phyloP scores from a whole-genome alignment of 768 basidiomycete species.

The Boletus eberwhitei region DNA sequence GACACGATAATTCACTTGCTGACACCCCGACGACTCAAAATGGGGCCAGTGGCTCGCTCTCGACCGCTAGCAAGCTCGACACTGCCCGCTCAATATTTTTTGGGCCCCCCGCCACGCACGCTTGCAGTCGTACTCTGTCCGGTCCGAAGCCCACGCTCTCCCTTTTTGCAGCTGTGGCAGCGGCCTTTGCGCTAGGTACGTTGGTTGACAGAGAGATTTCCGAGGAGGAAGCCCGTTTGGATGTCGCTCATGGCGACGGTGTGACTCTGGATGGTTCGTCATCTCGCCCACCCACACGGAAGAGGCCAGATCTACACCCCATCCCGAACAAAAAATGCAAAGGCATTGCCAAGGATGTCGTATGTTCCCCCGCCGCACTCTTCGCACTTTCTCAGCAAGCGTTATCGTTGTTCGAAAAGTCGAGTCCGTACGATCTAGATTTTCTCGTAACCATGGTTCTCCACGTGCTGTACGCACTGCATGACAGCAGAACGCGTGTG shows the following conservation, averaged over 20 bases:
- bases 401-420: conserved; percentile 41
- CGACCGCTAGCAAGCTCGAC: conserved; percentile 21
- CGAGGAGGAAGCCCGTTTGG: conserved; percentile 28
- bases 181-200: conserved; percentile 59
- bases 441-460: conserved; percentile 57
- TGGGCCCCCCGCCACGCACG: conserved; percentile 13
- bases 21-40: conserved; percentile 29
- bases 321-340: conserved; percentile 25
- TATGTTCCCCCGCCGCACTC: conserved; percentile 37
- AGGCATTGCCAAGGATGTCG: conserved; percentile 27
- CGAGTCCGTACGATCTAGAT: conserved; percentile 49
- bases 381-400: conserved; percentile 50
- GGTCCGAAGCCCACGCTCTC: conserved; percentile 25
- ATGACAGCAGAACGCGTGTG: conserved; percentile 47
- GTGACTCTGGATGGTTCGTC: conserved; percentile 22
- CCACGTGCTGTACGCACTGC: conserved; percentile 51
- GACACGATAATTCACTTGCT: conserved; percentile 3
- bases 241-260: conserved; percentile 18
- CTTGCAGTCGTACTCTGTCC: conserved; percentile 9
- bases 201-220: conserved; percentile 32
- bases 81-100: conserved; percentile 33
- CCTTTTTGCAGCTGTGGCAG: conserved; percentile 59
- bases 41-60: conserved; percentile 23
- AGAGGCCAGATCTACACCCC: conserved; percentile 19
- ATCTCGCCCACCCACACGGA: conserved; percentile 20